Conservation (phyloP, 441 rosid genomes). For the Gossypium trilobum region DNA sequence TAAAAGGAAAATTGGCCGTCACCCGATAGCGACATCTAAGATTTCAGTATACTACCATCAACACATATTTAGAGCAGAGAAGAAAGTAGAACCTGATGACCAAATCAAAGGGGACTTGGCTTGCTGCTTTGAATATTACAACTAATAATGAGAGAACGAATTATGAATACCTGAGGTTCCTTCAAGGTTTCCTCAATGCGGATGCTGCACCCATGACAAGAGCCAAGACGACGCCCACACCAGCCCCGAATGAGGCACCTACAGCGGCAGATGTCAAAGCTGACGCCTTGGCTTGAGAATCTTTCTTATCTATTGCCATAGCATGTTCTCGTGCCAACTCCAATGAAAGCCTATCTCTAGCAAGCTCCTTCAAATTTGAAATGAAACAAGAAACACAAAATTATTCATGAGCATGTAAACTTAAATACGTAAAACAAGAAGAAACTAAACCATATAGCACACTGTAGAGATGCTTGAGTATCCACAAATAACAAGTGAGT, state of each 20-base stretch:
- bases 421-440: not conserved
- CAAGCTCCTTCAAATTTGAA: slow-evolving; percentile 54
- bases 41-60: not conserved
- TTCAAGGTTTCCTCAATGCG: slow-evolving; percentile 90
- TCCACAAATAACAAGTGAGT: not conserved
- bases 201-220: slow-evolving; percentile 98
- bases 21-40: not conserved
- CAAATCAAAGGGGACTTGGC: not conserved
- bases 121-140: not conserved
- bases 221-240: slow-evolving; percentile 77
- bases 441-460: not conserved
- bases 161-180: slow-evolving; percentile 41
- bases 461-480: not conserved
- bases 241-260: slow-evolving; percentile 92
- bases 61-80: slow-evolving; percentile 4
- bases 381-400: slow-evolving; percentile 7
- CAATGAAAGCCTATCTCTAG: slow-evolving; percentile 50
- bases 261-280: slow-evolving; percentile 73
- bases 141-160: not conserved
- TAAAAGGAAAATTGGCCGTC: not conserved
- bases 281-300: slow-evolving; percentile 53
- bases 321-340: slow-evolving; percentile 55
- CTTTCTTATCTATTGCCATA: slow-evolving; percentile 27
- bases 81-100: not conserved
- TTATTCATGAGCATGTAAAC: not conserved